Evolutionary conservation across 164 flowering plant genomes (phyloP), one percentile per base, ranked within the genome.

Genomic region (Vitis riparia): DNA sequence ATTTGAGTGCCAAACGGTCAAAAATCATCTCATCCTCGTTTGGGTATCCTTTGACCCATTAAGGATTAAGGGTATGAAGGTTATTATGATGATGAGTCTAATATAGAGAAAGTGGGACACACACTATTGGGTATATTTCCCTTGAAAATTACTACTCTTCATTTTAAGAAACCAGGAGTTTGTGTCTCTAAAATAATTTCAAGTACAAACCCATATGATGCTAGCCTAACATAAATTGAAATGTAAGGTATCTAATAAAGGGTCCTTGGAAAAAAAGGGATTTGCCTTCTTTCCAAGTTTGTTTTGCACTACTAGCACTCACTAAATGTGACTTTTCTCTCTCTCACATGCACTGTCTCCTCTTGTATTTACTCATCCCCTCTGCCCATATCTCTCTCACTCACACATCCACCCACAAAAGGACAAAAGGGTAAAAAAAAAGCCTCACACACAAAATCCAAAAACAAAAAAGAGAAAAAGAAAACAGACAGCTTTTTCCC

Each of bases 81-180:
- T 27, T 9, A 30, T 49, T 29, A 29, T 14, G 8, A 57, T 44
- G 62, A 11, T 66, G 62, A 56, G 30, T 16, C 16, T 37, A 30
- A 3, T 27, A 48, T 48, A n/a, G 14, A 47, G 58, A 8, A 48
- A 15, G 63, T 44, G 50, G 63, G 68, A 50, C 51, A 50, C 59
- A 16, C 2, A n/a, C 15, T 1, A 48, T 17, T 27, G 11, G 52
- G 58, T 62, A n/a, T 51, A 37, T 15, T 55, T 63, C 59, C 57
- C 81, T 72, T 78, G 49, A 62, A 37, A 1, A 37, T 56, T 11
- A 76, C 79, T 73, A 79, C 63, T 53, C 67, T 62, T 61, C 51
- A 52, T 60, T 53, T 17, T 19, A 64, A 73, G 47, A 69, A 69
- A 17, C 53, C 12, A 32, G 50, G 30, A 3, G 51, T 12, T 48